A percentile compares a stretch with the other conserved stretches of the same genome.
phyloP scores from a whole-genome alignment of 2,329 filamentous ascomycete species.

The Cryoendolithus antarcticus region DNA sequence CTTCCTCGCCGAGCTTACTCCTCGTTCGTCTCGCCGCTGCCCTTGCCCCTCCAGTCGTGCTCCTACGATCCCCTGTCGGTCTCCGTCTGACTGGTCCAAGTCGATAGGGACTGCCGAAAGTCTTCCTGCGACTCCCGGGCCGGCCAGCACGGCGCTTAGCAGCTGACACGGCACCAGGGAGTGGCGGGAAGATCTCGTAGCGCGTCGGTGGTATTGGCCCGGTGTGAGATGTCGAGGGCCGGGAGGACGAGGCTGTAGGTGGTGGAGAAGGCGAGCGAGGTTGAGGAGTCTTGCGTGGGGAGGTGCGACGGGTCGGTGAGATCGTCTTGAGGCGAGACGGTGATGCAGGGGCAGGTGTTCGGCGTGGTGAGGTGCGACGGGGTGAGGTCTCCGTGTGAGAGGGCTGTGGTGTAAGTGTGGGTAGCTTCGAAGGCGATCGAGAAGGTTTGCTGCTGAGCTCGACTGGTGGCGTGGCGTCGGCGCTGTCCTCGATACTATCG shows the following conservation, averaged over 20 bases:
- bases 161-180: constrained; percentile 35
- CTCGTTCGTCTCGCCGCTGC: constrained; percentile 24
- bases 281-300: constrained; percentile 22
- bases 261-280: constrained; percentile 4
- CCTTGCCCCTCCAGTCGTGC: constrained; percentile 2
- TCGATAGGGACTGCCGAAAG: constrained; percentile 13
- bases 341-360: not conserved
- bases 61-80: constrained; percentile 3
- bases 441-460: too few relatives aligned
- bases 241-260: constrained; percentile 10
- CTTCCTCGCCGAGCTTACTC: constrained; percentile 31
- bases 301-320: constrained; percentile 17
- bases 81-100: constrained; percentile 4
- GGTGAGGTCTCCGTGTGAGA: constrained; percentile 10
- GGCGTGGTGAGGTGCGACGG: not conserved
- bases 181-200: constrained; percentile 67
- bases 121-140: constrained; percentile 16
- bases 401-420: constrained; percentile 17
- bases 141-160: constrained; percentile 22
- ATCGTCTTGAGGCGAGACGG: constrained; percentile 3
- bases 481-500: constrained; percentile 2
- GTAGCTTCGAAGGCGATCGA: too few relatives aligned
- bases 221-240: constrained; percentile 16
- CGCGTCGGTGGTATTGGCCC: constrained; percentile 51
- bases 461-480: not conserved